Evolutionary conservation across 148 eudicot species (phyloP), one percentile per base, ranked within the genome.

Genomic region (Selenicereus undatus): DNA sequence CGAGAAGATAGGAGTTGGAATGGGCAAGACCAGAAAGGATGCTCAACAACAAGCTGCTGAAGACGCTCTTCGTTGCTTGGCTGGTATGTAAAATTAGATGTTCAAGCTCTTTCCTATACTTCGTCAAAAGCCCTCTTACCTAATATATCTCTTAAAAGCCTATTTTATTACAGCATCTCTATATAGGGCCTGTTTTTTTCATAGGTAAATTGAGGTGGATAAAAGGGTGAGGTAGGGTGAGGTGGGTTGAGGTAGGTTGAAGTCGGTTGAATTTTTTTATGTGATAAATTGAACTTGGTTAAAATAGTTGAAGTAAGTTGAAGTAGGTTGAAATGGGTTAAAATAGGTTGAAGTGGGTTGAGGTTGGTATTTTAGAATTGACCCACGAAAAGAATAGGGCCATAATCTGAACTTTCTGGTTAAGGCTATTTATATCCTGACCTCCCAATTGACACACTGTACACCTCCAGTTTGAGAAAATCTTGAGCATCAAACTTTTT

Each of bases 1-100:
- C 51, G 99, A 96, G 87, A 92, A 89, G 91, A 89, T 96, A 75
- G 99, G 95, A 72, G 82, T 87, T 80, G 99, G 99, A 81, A 89
- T 90, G 91, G 99, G 99, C 3, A 94, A 89, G 89, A 94, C 95
- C 11, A 88, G 98, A 82, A 96, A 93, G 87, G 99, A 96, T 85
- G 99, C 99, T 78, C 99, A 94, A 77, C 99, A 93, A 65, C 98
- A 92, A 84, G 99, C 98, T 82, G 98, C 99, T 43, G 97, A 90
- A 76, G 89, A 88, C 89, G 99, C 99, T 73, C 94, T 96, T 48
- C 98, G 79, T 60, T 86, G 83, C 83, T 83, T 96, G 88, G 98
- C 98, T 80, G 99, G 99, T 95, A 83, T 81, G 89, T 66, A 13
- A 77, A 62, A 71, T 27, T 50, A 22, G 58, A 32, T 32, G 52